Evolutionary conservation across 140 eudicot genomes (phyloP), one percentile per base, ranked within the genome.

Genomic region (Cichorium intybus): DNA sequence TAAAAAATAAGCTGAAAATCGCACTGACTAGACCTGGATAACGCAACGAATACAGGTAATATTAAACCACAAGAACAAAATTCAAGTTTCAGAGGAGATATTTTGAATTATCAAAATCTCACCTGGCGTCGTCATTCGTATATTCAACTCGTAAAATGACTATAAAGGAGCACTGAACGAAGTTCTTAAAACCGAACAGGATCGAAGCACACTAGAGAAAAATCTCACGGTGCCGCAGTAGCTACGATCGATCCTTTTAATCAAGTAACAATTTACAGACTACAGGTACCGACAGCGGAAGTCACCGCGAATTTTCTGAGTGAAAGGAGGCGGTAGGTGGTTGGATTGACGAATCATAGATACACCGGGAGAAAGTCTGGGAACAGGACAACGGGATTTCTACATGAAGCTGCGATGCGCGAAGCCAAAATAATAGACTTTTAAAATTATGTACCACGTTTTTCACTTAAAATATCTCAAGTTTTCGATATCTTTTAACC

Each of bases 81-180:
- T 31, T 33, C 17, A 47, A 28, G 10, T 4, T 15, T 15, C 18
- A 12, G 15, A 47, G 24, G 27, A 20, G 31, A 24, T 27, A 29
- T n/a, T 47, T 11, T n/a, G n/a, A n/a, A n/a, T n/a, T n/a, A n/a
- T 35, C 33, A 43, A 45, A 55, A 26, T 4, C 24, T n/a, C 46
- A 73, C 78, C 68, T 31, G 73, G 57, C 60, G 29, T 57, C 73
- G 66, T 64, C 78, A 64, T 64, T 34, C 33, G 45, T 64, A 21
- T 22, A 47, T 59, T 37, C 52, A n/a, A 18, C 66, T 56, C 18
- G n/a, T 24, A 33, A 21, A 10, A 12, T 35, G 37, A 68, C 20
- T 27, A 31, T 20, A 35, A 39, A 34, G 35, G 26, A 37, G 50
- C 65, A 10, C 6, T 7, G 15, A 34, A 28, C 24, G 50, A 60